Evolutionary conservation across 768 basidiomycete species (phyloP).

Genomic region (Scleroderma citrinum): DNA sequence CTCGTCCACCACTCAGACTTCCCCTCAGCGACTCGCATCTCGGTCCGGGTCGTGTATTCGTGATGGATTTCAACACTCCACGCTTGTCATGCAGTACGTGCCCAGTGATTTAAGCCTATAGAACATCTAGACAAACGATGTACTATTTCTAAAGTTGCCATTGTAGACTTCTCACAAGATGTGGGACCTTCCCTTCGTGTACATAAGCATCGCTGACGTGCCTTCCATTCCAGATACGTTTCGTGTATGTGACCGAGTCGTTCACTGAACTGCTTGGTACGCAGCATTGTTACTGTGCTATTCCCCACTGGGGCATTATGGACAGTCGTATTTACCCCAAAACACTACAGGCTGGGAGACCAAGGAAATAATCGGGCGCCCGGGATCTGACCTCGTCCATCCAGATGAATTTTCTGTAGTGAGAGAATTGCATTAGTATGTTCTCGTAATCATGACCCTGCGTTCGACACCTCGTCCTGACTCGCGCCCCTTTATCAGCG

Average conservation of each 20-base stretch:
- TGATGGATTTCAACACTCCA: conserved; percentile 44
- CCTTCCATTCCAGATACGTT: conserved; percentile 43
- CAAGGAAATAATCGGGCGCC: conserved; percentile 58
- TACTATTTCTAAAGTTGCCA: conserved; percentile 47
- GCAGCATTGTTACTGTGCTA: too few species aligned
- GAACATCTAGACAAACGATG: conserved; percentile 7
- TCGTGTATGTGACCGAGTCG: conserved; percentile 64
- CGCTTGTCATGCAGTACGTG: conserved; percentile 74
- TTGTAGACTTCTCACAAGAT: conserved; percentile 75
- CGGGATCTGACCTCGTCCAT: conserved; percentile 73
- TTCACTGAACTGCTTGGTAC: conserved; percentile 59
- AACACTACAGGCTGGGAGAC: conserved; percentile 59
- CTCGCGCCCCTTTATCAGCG: conserved; percentile 33
- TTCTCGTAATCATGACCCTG: conserved; percentile 1
- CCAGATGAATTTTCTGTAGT: conserved; percentile 70
- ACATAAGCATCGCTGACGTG: conserved; percentile 3
- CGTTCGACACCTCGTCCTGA: background rate
- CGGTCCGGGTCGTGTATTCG: background rate
- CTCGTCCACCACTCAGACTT: too few species aligned
- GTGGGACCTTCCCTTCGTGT: conserved; percentile 28
- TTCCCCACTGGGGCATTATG: background rate
- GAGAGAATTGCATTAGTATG: conserved; percentile 66
- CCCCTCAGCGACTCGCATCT: background rate
- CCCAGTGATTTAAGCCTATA: conserved; percentile 2
- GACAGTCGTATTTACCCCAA: background rate